Percentiles rank a stretch among this genome's conserved stretches.
Conservation (phyloP, 2,329 filamentous ascomycete genomes). For the Coniochaeta sp. region DNA sequence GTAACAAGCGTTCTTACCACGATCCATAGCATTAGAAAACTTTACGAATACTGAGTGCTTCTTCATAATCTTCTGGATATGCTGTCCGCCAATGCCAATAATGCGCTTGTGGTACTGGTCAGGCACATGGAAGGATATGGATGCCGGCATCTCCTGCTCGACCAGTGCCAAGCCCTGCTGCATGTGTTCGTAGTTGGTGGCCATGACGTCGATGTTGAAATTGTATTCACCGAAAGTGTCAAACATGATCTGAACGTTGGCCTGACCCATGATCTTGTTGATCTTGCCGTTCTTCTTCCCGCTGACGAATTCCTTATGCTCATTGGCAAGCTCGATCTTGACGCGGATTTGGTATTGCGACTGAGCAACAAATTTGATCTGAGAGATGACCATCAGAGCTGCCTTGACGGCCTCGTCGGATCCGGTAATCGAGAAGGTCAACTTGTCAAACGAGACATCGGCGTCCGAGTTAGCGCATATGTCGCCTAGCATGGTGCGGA, state of each 20-base stretch:
- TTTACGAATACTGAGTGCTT: conserved; percentile 99
- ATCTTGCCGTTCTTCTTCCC: conserved; percentile 99
- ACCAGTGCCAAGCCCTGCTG: conserved; percentile 89
- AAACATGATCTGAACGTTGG: conserved; percentile 98
- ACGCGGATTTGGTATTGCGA: conserved; percentile 90
- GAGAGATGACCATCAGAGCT: conserved; percentile 88
- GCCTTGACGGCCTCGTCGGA: conserved; percentile 95
- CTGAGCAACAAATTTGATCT: conserved; percentile 81
- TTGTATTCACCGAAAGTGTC: conserved; percentile 99
- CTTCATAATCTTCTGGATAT: conserved; percentile 99
- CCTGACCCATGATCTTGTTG: conserved; percentile 99
- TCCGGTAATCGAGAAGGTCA: conserved; percentile 88
- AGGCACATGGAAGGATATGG: conserved; percentile 97
- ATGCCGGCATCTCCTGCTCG: conserved; percentile 98
- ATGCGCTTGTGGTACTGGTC: conserved; percentile 99
- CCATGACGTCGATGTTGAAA: conserved; percentile 98
- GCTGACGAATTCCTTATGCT: conserved; percentile 99
- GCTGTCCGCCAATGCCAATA: conserved; percentile 95
- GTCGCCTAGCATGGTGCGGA: conserved; percentile 85
- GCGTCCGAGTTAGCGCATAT: conserved; percentile 96
- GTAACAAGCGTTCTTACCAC: conserved; percentile 44
- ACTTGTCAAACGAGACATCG: conserved; percentile 89
- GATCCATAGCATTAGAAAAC: conserved; percentile 98
- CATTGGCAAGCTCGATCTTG: conserved; percentile 97
- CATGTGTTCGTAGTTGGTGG: conserved; percentile 84